Base-by-base conservation (phyloP, 179 eudicot species). In the Dionaea muscipula region DNA sequence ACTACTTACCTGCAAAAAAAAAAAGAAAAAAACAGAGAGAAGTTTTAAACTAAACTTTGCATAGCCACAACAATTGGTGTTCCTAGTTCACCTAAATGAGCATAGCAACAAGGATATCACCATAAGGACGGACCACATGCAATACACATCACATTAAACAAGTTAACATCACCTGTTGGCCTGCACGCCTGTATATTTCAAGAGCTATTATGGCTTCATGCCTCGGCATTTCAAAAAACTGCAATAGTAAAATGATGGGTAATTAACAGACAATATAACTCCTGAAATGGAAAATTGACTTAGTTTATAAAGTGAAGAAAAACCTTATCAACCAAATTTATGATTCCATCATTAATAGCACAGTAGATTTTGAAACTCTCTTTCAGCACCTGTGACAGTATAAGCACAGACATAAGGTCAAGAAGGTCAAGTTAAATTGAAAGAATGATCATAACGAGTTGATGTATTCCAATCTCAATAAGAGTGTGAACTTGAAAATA, bases 161-260 rank as follows among this genome's bases (percentile, higher is more conserved):
- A 31, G 35, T 31, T 31, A 31, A n/a, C 46, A 56, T 57, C 40
- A 88, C 96, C 94, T 88, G 96, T 64, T 82, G 90, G 31, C 96
- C 91, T 54, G 96, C 96, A 68, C 91, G 74, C 75, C 77, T 82
- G 65, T 88, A 87, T 8, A 88, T 69, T 67, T 88, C 96, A 36
- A 88, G 80, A 45, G 96, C 87, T 67, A 78, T 88, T 12, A 85
- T 65, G 23, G 96, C 96, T 75, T 88, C 94, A 65, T 88, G 96
- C 63, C 91, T 82, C 58, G 96, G 87, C 96, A 88, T 88, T 72
- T 88, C 96, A 75, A 88, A 87, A 73, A 88, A 88, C 96, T 87
- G 83, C 66, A 75, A 60, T 12, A 45, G 28, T 26, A 18, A 13
- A 52, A 26, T 7, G 25, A n/a, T 13, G 14, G 2, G 8, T 12